Conservation (phyloP, 176 grass and related monocot genomes). For the Zizania latifolia region DNA sequence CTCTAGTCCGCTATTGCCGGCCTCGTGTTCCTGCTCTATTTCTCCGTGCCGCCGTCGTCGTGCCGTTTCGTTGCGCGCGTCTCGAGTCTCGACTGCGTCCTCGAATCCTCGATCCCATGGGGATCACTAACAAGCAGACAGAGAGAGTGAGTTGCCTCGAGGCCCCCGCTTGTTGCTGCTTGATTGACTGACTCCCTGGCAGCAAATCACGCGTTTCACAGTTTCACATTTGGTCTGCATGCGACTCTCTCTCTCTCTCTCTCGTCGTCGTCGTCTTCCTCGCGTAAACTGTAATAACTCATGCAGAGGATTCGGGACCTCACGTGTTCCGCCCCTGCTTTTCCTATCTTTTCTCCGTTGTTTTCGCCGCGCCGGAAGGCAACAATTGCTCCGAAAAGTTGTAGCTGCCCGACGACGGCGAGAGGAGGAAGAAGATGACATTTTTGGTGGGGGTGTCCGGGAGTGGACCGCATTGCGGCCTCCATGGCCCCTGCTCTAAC, state of each 20-base stretch:
- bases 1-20: not conserved
- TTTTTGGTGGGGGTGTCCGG: not conserved
- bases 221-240: not conserved
- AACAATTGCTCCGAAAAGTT: not conserved
- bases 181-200: not conserved
- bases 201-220: not conserved
- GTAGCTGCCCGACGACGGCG: not conserved
- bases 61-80: too few species aligned
- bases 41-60: too few species aligned
- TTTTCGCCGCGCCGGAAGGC: slow-evolving; percentile 21
- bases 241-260: too few species aligned
- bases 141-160: not conserved
- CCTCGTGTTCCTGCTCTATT: not conserved
- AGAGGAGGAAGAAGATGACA: not conserved
- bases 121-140: not conserved
- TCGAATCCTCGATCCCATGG: not conserved
- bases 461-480: not conserved
- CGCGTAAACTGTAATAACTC: not conserved
- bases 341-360: not conserved
- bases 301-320: not conserved
- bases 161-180: not conserved
- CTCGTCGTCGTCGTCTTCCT: not conserved
- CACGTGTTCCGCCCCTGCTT: not conserved
- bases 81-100: not conserved
- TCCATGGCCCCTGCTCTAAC: slow-evolving; percentile 18